Base-by-base conservation (phyloP, 805 yeast species). In the Tetrapisispora iriomotensis region DNA sequence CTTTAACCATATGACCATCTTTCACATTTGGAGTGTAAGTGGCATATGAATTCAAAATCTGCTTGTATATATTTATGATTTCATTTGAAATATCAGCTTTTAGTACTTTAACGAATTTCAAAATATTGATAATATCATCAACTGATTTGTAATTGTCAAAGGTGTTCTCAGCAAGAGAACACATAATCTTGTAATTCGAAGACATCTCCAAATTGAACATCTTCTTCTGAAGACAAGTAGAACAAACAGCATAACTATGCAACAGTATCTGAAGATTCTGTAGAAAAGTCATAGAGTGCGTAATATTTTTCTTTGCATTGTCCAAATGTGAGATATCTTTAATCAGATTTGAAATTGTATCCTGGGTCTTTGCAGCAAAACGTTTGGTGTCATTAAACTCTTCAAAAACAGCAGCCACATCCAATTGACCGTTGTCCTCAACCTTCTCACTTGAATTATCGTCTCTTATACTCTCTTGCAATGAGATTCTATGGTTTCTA, bases 251-350 rank as follows among this genome's bases (percentile, higher is more conserved):
- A 32, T 56, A 58, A 15, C 58, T 48, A 26, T 75, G 77, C 6
- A 83, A 71, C 36, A 92, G 67, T 84, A 88, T 88, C 53, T 87
- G 94, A 28, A 92, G 66, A 45, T 95, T 72, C 51, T 90, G 84
- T 48, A 90, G 67, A 27, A 87, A 77, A 1, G 94, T 85, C 83
- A 92, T 84, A 9, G 92, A 76, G 21, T 77, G 68, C 2, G 86
- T 88, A 36, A 92, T 65, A 58, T 92, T 92, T 54, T 75, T 76
- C 65, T 92, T 92, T 26, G 88, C 79, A 37, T 74, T 75, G 60
- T 92, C 97, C 43, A 92, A 67, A 18, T 70, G 64, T 48, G 85
- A 82, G 45, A 92, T 87, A 29, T 79, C 81, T 4, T 74, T 68
- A 0, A 96, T 90, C 74, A 86, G 81, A 3, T 55, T 60, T 10